These are phyloP conservation scores for Chlorella variabilis DNA, from an alignment of 163 green algal genomes.

Conservation along the genomic window DNA sequence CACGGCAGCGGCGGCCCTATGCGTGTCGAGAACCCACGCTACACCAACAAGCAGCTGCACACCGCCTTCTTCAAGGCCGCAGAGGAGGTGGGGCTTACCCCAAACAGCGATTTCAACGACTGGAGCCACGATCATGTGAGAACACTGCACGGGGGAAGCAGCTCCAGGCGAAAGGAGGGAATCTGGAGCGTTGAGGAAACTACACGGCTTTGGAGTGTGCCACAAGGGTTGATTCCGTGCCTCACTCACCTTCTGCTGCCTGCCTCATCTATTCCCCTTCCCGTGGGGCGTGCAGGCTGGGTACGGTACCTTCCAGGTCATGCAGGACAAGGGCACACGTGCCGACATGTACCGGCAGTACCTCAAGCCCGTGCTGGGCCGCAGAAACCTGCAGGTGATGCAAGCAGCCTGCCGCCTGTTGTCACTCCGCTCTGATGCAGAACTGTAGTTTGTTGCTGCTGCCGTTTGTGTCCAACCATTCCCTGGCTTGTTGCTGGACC, in stretches of 20 bases:
- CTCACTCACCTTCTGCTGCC: too few species aligned
- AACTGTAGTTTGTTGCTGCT: too few species aligned
- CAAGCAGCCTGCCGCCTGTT: too few species aligned
- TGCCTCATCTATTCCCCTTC: neutral
- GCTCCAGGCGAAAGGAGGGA: too few species aligned
- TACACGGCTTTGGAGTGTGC: too few species aligned
- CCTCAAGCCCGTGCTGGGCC: conserved; percentile 71
- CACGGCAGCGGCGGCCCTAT: conserved; percentile 69
- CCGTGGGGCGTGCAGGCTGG: conserved; percentile 68
- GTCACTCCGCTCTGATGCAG: too few species aligned
- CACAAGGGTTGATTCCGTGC: too few species aligned
- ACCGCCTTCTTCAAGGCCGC: conserved; percentile 82
- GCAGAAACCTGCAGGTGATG: conserved; percentile 77
- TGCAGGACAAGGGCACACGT: conserved; percentile 71
- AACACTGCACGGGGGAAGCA: too few species aligned
- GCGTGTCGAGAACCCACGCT: conserved; percentile 81
- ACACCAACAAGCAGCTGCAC: conserved; percentile 77
- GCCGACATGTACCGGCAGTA: conserved; percentile 80
- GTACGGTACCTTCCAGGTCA: conserved; percentile 87
- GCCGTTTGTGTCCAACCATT: too few species aligned
- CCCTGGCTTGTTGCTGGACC: too few species aligned
- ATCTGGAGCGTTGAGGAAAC: too few species aligned
- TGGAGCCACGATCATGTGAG: conserved; percentile 63
- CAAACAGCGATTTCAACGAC: conserved; percentile 92
- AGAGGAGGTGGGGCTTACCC: conserved; percentile 60